Percentiles rank a stretch among this genome's conserved stretches.
These are phyloP conservation scores for Mycena sanguinolenta DNA, from an alignment of 768 basidiomycete species.

Conservation along the genomic window DNA sequence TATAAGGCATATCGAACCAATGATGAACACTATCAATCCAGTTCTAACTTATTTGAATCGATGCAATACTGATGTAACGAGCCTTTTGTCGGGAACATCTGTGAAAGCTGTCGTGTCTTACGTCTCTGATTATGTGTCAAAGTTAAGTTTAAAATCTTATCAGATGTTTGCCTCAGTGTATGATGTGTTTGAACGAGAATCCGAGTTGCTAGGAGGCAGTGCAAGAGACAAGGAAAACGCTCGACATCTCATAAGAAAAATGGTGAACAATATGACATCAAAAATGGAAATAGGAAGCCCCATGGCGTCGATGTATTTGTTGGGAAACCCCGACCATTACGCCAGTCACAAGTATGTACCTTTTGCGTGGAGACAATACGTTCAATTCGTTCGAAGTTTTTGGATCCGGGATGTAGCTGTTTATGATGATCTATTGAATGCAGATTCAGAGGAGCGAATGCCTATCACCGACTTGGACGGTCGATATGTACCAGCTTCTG, in stretches of 20 bases:
- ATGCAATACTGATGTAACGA: not conserved
- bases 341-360: not conserved
- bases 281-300: conserved; percentile 16
- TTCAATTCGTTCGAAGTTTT: not conserved
- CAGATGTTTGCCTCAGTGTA: not conserved
- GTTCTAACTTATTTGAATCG: not conserved
- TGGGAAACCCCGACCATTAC: not conserved
- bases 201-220: not conserved
- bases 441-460: not conserved
- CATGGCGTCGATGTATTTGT: not conserved
- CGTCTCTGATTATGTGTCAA: conserved; percentile 1
- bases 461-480: no score
- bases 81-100: not conserved
- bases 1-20: not conserved
- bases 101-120: conserved; percentile 1
- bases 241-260: not conserved
- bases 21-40: not conserved
- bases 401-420: no score
- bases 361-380: conserved; percentile 1
- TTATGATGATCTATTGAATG: not conserved
- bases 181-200: not conserved
- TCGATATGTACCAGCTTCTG: no score
- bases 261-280: not conserved
- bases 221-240: not conserved
- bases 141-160: not conserved